Evolutionary conservation across 768 basidiomycete genomes (phyloP), one percentile per base, ranked within the genome.

Genomic region (Coprinopsis strossmayeri): DNA sequence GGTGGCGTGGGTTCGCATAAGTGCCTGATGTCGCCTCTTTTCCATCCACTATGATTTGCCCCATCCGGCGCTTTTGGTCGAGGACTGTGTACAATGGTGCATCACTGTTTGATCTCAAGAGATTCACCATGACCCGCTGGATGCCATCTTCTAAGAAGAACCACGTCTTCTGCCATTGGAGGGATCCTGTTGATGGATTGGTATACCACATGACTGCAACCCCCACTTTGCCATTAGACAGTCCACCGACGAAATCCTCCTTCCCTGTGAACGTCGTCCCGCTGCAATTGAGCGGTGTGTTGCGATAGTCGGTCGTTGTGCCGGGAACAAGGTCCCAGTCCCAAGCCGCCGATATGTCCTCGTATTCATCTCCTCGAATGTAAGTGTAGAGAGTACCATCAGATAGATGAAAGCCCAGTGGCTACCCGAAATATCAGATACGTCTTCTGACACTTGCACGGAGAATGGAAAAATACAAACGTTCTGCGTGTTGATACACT

Each of bases 291-390:
- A 88, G 67, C 0, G 68, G 59, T 0, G 84, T 86, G 2, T 67
- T 76, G 5, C 63, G 67, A 57, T 84, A 84, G 58, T 86, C 80
- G 30, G 74, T 71, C 1, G 86, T 87, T 27, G 69, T 86, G 0
- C 86, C 85, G 5, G 86, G 85, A 38, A 88, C 79, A 5, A 84
- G 71, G 54, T 85, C 79, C 86, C 86, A 88, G 61, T 88, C 82
- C 84, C 84, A 84, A 1, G 78, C 70, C 2, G 78, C 84, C 2
- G 78, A 64, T 27, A 87, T 87, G 55, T 86, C 83, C 57, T 84
- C 81, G 58, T 87, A 87, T 60, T 87, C 85, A 55, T 77, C 66
- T 12, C 85, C 86, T 42, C 64, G 64, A 20, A 82, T 57, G 61
- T 86, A 85, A 0, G 79, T 86, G 60, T 81, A 79, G 9, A 79